phyloP scores from a whole-genome alignment of 1,284 basidiomycete genomes.

The Anthracocystis setariae region DNA sequence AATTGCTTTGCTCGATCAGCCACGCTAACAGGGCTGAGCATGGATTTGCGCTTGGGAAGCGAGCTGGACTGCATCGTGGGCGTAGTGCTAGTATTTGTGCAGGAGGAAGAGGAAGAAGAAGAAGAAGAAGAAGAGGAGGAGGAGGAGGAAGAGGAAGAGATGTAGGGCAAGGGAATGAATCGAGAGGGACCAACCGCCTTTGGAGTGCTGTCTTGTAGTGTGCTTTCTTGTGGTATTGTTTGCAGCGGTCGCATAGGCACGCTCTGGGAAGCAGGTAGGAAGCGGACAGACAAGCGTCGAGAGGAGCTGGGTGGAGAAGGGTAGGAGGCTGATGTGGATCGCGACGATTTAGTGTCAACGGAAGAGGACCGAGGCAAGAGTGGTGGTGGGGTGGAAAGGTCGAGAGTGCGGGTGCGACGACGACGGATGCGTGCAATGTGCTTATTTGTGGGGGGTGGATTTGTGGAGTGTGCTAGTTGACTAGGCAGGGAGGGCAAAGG shows the following conservation, averaged over 20 bases:
- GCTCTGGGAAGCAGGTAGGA: conserved; percentile 1
- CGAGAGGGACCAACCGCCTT: conserved; percentile 10
- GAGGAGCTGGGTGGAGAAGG: background rate
- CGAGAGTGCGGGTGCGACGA: conserved; percentile 16
- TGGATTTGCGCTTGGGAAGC: conserved; percentile 21
- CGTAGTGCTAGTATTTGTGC: background rate
- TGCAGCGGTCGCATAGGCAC: background rate
- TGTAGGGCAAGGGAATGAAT: background rate
- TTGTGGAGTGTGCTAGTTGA: background rate
- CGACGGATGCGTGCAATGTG: conserved; percentile 10
- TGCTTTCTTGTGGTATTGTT: background rate
- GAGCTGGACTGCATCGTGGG: conserved; percentile 15
- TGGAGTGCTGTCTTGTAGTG: conserved; percentile 8
- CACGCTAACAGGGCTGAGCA: conserved; percentile 23
- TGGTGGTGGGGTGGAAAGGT: conserved; percentile 13
- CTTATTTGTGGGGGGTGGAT: background rate
- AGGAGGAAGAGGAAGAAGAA: background rate
- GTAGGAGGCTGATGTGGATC: background rate
- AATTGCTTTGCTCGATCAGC: conserved; percentile 33
- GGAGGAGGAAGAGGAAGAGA: background rate
- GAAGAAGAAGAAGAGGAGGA: background rate
- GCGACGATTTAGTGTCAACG: background rate
- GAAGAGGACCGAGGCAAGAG: conserved; percentile 24
- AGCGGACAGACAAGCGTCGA: background rate
- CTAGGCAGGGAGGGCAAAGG: background rate